phyloP scores from a whole-genome alignment of 495 filamentous ascomycete species.

The Cenococcum geophilum region DNA sequence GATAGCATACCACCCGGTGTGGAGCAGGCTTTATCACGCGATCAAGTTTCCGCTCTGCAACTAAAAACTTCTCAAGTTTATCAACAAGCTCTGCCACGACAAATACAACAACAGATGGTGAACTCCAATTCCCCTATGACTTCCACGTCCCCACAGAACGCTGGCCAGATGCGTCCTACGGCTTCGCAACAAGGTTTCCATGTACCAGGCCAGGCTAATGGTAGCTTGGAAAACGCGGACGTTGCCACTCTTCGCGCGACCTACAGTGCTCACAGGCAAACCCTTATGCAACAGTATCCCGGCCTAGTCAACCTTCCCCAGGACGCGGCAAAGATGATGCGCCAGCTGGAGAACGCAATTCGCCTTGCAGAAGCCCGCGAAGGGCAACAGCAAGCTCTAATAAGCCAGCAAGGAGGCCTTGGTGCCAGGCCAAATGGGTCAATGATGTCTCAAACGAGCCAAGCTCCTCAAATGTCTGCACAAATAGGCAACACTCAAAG shows the following conservation, averaged over 20 bases:
- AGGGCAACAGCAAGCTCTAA: slow-evolving; percentile 15
- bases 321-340: neutral
- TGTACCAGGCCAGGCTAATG: neutral
- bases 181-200: neutral
- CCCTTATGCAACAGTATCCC: neutral
- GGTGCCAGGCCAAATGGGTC: slow-evolving; percentile 8
- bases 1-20: too few relatives aligned
- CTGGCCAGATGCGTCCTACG: slow-evolving; percentile 2
- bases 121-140: slow-evolving; percentile 5
- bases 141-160: slow-evolving; percentile 12
- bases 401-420: slow-evolving; percentile 13
- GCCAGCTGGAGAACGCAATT: neutral
- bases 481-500: slow-evolving; percentile 28
- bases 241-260: neutral
- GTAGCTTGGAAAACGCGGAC: neutral
- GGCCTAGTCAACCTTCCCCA: neutral
- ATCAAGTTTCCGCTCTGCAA: too few relatives aligned
- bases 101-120: neutral
- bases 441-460: slow-evolving; percentile 10
- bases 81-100: slow-evolving; percentile 6
- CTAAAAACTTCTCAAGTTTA: slow-evolving; percentile 20
- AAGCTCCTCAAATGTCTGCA: slow-evolving; percentile 41
- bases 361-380: neutral
- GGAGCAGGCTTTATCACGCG: too few relatives aligned
- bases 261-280: neutral